These are phyloP conservation scores for Didymella pinodella DNA, from an alignment of 2,329 filamentous ascomycete genomes.

Conservation along the genomic window DNA sequence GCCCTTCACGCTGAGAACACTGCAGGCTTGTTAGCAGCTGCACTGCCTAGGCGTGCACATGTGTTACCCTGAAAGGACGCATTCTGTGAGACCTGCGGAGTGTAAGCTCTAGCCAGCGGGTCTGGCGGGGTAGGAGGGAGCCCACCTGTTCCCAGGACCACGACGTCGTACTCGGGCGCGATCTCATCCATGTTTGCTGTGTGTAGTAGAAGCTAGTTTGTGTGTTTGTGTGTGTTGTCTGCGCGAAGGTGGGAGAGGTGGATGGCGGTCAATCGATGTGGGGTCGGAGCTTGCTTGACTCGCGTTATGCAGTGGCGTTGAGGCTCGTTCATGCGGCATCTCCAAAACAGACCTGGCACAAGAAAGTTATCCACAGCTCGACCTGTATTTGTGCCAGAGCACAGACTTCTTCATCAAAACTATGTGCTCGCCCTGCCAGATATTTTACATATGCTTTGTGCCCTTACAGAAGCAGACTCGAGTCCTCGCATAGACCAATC, in stretches of 20 bases:
- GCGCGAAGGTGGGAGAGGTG: constrained; percentile 30
- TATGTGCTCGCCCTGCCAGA: constrained; percentile 24
- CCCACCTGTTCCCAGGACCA: constrained; percentile 96
- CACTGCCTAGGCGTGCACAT: constrained; percentile 7
- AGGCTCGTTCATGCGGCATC: constrained; percentile 22
- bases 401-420: constrained; percentile 22
- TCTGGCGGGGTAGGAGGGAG: constrained; percentile 52
- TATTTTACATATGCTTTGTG: constrained; percentile 17
- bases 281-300: constrained; percentile 45
- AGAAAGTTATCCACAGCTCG: constrained; percentile 16
- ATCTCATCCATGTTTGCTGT: constrained; percentile 87
- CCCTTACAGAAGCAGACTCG: neutral
- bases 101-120: constrained; percentile 41
- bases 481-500: neutral
- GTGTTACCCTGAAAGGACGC: constrained; percentile 91
- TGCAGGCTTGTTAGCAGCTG: constrained; percentile 49
- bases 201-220: constrained; percentile 24
- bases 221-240: constrained; percentile 35
- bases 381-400: constrained; percentile 18
- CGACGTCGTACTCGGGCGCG: constrained; percentile 96
- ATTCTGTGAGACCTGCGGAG: constrained; percentile 87
- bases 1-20: constrained; percentile 96
- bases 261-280: constrained; percentile 43
- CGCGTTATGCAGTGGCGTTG: constrained; percentile 33
- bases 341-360: constrained; percentile 20